Evolutionary conservation across 1,284 basidiomycete species (phyloP).

Genomic region (Cystobasidiaceae sp.): DNA sequence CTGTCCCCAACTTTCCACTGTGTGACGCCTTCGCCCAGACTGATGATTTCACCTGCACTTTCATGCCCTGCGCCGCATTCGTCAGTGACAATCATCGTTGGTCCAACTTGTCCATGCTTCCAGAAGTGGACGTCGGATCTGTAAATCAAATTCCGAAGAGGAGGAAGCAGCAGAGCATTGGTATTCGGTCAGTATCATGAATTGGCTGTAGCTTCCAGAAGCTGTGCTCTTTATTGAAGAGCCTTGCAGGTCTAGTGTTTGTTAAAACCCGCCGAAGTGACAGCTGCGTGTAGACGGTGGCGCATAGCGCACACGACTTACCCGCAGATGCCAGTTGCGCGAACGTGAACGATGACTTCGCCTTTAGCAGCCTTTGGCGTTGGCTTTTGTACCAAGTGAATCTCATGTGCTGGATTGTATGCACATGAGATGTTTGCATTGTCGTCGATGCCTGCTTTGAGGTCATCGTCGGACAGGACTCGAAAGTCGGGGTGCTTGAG

Average conservation of each 20-base stretch:
- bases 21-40: slow-evolving; percentile 49
- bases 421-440: slow-evolving; percentile 20
- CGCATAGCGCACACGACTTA: too few species aligned
- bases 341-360: slow-evolving; percentile 46
- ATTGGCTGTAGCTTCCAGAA: slow-evolving; percentile 12
- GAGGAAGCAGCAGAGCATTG: background rate
- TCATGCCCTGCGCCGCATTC: slow-evolving; percentile 21
- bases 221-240: too few species aligned
- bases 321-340: slow-evolving; percentile 43
- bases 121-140: slow-evolving; percentile 54
- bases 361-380: slow-evolving; percentile 45
- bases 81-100: slow-evolving; percentile 21
- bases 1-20: slow-evolving; percentile 48
- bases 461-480: slow-evolving; percentile 30
- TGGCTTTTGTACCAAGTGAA: slow-evolving; percentile 49
- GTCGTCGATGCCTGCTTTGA: slow-evolving; percentile 13
- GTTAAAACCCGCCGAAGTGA: too few species aligned
- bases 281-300: background rate
- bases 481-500: slow-evolving; percentile 37
- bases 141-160: too few species aligned
- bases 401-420: slow-evolving; percentile 36
- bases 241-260: too few species aligned
- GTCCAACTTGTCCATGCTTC: slow-evolving; percentile 52
- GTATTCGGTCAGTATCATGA: too few species aligned
- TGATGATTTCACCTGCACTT: slow-evolving; percentile 49